phyloP scores from a whole-genome alignment of 2,329 filamentous ascomycete species.

The Scopulariopsis brevicaulis region DNA sequence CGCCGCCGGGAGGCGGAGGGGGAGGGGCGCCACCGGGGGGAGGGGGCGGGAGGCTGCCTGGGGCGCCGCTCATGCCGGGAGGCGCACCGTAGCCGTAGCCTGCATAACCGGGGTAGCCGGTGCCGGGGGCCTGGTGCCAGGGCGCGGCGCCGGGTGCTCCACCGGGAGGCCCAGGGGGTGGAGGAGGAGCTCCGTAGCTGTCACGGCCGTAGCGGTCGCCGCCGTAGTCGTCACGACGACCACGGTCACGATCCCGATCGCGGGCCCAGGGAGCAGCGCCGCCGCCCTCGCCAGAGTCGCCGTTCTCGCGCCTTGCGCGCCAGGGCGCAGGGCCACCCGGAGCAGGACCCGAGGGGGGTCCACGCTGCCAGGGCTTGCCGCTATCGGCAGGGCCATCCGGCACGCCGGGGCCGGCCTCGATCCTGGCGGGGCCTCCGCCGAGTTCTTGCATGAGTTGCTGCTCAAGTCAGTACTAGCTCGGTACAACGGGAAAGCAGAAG shows the following conservation, averaged over 20 bases:
- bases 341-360: constrained; percentile 72
- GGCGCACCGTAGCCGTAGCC: constrained; percentile 41
- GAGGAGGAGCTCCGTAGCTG: constrained; percentile 3
- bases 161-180: constrained; percentile 12
- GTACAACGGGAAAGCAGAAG: not conserved
- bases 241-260: constrained; percentile 17
- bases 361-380: constrained; percentile 79
- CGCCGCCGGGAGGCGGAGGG: constrained; percentile 15
- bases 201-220: constrained; percentile 20
- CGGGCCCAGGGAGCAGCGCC: constrained; percentile 48
- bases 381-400: constrained; percentile 36
- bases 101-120: constrained; percentile 42
- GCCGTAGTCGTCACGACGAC: constrained; percentile 23
- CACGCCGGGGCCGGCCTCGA: constrained; percentile 69
- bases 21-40: constrained; percentile 27
- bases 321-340: constrained; percentile 79
- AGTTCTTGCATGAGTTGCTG: constrained; percentile 97
- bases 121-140: constrained; percentile 48
- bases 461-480: constrained; percentile 25
- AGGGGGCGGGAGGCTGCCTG: constrained; percentile 28
- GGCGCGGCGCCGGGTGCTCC: constrained; percentile 29
- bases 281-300: constrained; percentile 36
- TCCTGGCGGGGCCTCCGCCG: constrained; percentile 68
- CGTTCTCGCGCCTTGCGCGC: constrained; percentile 40
- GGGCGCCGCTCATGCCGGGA: constrained; percentile 34